These are phyloP conservation scores for Penicillium pancosmium DNA, from an alignment of 495 filamentous ascomycete genomes.

Conservation along the genomic window DNA sequence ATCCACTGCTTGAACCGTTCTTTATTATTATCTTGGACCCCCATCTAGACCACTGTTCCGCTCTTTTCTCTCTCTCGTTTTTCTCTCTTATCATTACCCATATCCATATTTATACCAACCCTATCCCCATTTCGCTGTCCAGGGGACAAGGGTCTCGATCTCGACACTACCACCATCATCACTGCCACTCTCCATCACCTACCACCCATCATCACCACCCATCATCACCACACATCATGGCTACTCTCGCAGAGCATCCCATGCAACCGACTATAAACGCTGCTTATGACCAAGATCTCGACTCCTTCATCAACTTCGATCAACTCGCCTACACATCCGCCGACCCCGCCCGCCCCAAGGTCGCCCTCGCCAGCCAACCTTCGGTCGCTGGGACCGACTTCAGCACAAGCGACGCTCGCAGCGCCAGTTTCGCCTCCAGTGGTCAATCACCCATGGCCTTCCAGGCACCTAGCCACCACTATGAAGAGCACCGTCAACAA, in stretches of 20 bases:
- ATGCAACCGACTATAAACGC: slow-evolving; percentile 28
- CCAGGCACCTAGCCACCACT: slow-evolving; percentile 85
- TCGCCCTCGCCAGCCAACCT: slow-evolving; percentile 39
- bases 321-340: slow-evolving; percentile 48
- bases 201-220: too few relatives aligned
- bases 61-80: slow-evolving; percentile 1
- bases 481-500: slow-evolving; percentile 89
- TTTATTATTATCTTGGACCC: neutral
- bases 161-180: neutral
- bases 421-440: slow-evolving; percentile 44
- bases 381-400: slow-evolving; percentile 44
- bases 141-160: slow-evolving; percentile 2
- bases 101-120: slow-evolving; percentile 4
- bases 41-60: slow-evolving; percentile 4
- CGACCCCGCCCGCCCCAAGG: slow-evolving; percentile 44
- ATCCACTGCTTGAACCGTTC: slow-evolving; percentile 6
- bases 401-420: slow-evolving; percentile 38
- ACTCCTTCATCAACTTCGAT: slow-evolving; percentile 54
- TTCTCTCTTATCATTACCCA: neutral
- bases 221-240: slow-evolving; percentile 35
- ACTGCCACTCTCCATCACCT: neutral
- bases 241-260: slow-evolving; percentile 47
- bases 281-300: slow-evolving; percentile 51
- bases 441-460: slow-evolving; percentile 59
- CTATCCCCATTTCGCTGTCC: neutral